phyloP scores from a whole-genome alignment of 2,329 filamentous ascomycete species.

The Cordyceps sp. region DNA sequence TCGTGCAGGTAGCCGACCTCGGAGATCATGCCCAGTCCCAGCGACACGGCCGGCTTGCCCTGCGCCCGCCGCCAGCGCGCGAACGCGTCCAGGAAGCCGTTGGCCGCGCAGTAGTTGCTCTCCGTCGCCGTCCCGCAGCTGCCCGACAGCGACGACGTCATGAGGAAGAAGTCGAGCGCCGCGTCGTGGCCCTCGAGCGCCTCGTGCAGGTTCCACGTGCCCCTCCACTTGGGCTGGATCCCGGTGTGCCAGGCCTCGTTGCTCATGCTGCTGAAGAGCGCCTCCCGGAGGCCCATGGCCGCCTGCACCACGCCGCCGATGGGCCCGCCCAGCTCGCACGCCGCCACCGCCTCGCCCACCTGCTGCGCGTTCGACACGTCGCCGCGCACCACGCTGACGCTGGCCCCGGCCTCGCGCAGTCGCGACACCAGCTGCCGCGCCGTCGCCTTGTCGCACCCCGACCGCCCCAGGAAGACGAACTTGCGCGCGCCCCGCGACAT shows the following conservation, averaged over 20 bases:
- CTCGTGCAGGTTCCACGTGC: constrained; percentile 10
- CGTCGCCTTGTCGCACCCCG: constrained; percentile 9
- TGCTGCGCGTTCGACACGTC: constrained; percentile 5
- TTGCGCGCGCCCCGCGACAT: constrained; percentile 7
- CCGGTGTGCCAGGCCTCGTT: constrained; percentile 7
- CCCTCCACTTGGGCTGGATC: constrained; percentile 9
- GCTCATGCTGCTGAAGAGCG: constrained; percentile 9
- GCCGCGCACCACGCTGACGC: constrained; percentile 8
- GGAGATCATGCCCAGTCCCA: constrained; percentile 16
- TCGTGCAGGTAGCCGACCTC: constrained; percentile 20
- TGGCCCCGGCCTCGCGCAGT: constrained; percentile 8
- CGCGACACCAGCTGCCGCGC: constrained; percentile 7
- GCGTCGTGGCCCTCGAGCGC: constrained; percentile 3
- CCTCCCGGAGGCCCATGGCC: constrained; percentile 14
- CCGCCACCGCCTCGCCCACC: constrained; percentile 5
- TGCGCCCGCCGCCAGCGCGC: constrained; percentile 10
- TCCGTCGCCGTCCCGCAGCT: constrained; percentile 14
- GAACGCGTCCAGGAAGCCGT: constrained; percentile 16
- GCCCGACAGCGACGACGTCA: constrained; percentile 10
- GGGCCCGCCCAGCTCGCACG: not conserved
- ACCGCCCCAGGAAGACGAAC: constrained; percentile 13
- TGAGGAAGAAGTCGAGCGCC: constrained; percentile 15
- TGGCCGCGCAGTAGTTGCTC: constrained; percentile 15
- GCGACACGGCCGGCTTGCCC: constrained; percentile 10
- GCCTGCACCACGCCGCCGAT: constrained; percentile 17